A percentile compares a stretch with the other conserved stretches of the same genome.
Evolutionary conservation across 2,329 filamentous ascomycete species (phyloP).

Genomic region (Chrysosporium keratinophilum): DNA sequence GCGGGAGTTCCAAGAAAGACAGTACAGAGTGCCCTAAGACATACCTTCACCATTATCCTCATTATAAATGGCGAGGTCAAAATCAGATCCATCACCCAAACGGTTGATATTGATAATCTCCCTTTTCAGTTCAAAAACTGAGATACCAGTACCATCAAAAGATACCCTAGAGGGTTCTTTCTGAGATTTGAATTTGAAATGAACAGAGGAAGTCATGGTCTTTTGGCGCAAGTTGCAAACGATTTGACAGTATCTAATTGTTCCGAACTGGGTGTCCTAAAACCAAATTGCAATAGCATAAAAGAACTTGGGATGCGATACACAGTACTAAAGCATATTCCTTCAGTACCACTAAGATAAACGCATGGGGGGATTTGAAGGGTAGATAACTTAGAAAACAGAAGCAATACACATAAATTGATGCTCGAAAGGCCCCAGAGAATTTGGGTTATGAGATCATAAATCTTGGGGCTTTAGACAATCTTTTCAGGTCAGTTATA

Average conservation of each 20-base stretch:
- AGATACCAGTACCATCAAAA: constrained; percentile 95
- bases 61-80: constrained; percentile 88
- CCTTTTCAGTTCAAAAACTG: constrained; percentile 96
- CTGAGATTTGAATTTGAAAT: constrained; percentile 99
- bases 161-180: constrained; percentile 89
- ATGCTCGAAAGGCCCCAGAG: too few relatives aligned
- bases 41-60: constrained; percentile 85
- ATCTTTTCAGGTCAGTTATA: too few relatives aligned
- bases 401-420: too few relatives aligned
- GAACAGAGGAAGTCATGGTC: constrained; percentile 89
- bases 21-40: constrained; percentile 22
- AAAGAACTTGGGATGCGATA: neutral
- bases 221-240: constrained; percentile 13
- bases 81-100: constrained; percentile 89
- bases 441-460: too few relatives aligned
- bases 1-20: neutral
- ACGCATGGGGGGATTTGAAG: neutral
- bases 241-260: constrained; percentile 17
- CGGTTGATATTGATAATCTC: constrained; percentile 94
- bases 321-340: neutral
- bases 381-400: neutral
- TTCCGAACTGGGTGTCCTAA: constrained; percentile 12
- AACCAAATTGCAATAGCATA: neutral
- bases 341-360: neutral
- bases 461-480: too few relatives aligned